These are phyloP conservation scores for Lyophyllum decastes DNA, from an alignment of 768 basidiomycete species.

Conservation along the genomic window DNA sequence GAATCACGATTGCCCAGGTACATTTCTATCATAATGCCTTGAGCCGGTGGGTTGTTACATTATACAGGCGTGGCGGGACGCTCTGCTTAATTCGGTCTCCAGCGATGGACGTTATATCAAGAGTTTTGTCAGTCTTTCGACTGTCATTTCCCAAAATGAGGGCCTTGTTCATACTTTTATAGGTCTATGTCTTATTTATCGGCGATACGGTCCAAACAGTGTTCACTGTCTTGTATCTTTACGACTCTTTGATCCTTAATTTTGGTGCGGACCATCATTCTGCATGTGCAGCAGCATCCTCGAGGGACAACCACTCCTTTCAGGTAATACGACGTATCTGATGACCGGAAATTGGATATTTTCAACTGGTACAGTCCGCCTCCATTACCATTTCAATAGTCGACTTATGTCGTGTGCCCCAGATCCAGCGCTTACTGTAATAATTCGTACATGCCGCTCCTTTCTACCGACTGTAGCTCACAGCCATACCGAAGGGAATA, in stretches of 20 bases:
- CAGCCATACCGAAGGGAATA: constrained; percentile 7
- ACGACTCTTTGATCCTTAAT: constrained; percentile 44
- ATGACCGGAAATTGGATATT: constrained; percentile 13
- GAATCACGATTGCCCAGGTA: constrained; percentile 50
- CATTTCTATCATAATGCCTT: constrained; percentile 41
- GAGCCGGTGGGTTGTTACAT: constrained; percentile 29
- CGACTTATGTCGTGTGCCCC: not conserved
- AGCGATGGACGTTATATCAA: constrained; percentile 52
- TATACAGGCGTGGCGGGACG: not conserved
- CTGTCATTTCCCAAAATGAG: not conserved
- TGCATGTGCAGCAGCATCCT: not conserved
- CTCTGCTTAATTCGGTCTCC: not conserved
- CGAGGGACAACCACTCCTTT: not conserved
- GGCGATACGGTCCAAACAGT: constrained; percentile 49
- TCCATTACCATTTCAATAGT: not conserved
- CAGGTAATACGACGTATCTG: constrained; percentile 6
- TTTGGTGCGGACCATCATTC: constrained; percentile 35
- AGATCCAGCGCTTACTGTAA: constrained; percentile 18
- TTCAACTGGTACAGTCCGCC: constrained; percentile 10
- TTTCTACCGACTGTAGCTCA: not conserved
- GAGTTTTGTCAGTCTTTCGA: constrained; percentile 34
- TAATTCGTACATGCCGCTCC: not conserved
- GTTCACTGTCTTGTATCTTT: constrained; percentile 47
- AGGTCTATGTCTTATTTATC: constrained; percentile 45
- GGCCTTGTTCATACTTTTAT: not conserved